Conservation (phyloP, 306 rosid genomes). For the Acmispon strigosus region DNA sequence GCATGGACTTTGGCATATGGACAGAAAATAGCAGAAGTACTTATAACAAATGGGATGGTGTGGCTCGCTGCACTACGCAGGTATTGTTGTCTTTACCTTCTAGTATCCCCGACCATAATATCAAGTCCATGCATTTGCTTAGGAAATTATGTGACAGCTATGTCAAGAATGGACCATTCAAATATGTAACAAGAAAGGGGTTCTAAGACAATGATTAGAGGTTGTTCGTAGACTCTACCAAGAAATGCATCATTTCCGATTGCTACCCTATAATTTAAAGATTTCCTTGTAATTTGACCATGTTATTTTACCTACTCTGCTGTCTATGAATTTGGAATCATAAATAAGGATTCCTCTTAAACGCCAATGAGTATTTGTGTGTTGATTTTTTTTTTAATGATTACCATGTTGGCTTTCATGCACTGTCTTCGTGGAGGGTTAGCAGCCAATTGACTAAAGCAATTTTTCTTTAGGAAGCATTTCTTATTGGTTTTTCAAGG, state of each 20-base stretch:
- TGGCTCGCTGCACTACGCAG: slow-evolving; percentile 79
- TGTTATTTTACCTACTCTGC: not conserved
- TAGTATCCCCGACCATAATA: not conserved
- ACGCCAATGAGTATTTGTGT: not conserved
- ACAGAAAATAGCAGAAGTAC: slow-evolving; percentile 76
- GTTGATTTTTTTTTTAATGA: not conserved
- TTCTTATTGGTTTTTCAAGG: slow-evolving; percentile 7
- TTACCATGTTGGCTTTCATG: not conserved
- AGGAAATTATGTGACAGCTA: not conserved
- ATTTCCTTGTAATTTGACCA: not conserved
- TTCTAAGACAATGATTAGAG: not conserved
- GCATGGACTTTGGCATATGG: slow-evolving; percentile 89
- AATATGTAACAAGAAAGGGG: not conserved
- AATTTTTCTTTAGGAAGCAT: no score
- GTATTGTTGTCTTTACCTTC: slow-evolving; percentile 19
- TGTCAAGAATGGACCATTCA: not conserved
- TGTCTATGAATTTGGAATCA: not conserved
- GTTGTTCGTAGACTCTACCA: not conserved
- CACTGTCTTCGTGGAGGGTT: no score
- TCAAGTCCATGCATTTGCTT: not conserved
- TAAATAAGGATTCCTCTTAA: not conserved
- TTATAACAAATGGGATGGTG: slow-evolving; percentile 82
- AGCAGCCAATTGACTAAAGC: no score
- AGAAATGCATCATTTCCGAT: not conserved
- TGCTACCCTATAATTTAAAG: not conserved